Evolutionary conservation across 2,329 filamentous ascomycete genomes (phyloP).

Genomic region (Meredithiella fracta): DNA sequence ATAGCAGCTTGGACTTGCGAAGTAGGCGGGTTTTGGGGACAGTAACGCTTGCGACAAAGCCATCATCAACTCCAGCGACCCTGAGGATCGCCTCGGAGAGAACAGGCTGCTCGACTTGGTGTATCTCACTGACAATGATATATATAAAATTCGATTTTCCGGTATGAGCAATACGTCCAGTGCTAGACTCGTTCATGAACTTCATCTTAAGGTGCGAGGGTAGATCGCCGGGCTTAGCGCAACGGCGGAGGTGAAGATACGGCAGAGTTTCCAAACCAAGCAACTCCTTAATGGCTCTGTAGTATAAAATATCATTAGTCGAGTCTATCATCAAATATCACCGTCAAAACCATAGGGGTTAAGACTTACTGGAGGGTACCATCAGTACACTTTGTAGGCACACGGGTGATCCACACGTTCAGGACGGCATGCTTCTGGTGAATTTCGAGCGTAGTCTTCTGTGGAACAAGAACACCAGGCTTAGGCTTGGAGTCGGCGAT

Average conservation of each 20-base stretch:
- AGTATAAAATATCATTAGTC: background rate
- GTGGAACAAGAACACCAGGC: conserved; percentile 38
- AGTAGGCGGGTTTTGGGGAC: conserved; percentile 60
- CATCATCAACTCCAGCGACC: conserved; percentile 28
- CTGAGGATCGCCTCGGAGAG: conserved; percentile 20
- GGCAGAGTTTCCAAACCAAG: conserved; percentile 39
- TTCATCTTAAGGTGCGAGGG: conserved; percentile 47
- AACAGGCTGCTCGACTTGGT: conserved; percentile 26
- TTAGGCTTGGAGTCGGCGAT: conserved; percentile 23
- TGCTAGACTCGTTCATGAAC: conserved; percentile 41
- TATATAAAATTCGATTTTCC: conserved; percentile 45
- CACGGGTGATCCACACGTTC: conserved; percentile 52
- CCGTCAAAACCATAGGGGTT: background rate
- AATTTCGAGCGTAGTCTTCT: conserved; percentile 49
- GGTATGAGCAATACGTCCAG: conserved; percentile 39
- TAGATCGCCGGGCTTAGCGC: conserved; percentile 54
- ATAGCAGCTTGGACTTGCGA: conserved; percentile 57
- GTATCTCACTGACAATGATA: conserved; percentile 33
- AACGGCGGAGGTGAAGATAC: conserved; percentile 57
- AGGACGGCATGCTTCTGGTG: conserved; percentile 41
- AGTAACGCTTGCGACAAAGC: conserved; percentile 45
- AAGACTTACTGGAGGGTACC: conserved; percentile 13
- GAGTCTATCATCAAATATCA: background rate
- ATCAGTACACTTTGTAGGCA: conserved; percentile 56
- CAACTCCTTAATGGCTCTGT: conserved; percentile 14